Evolutionary conservation across 345 rosid species (phyloP).

Genomic region (Cardamine occulta): DNA sequence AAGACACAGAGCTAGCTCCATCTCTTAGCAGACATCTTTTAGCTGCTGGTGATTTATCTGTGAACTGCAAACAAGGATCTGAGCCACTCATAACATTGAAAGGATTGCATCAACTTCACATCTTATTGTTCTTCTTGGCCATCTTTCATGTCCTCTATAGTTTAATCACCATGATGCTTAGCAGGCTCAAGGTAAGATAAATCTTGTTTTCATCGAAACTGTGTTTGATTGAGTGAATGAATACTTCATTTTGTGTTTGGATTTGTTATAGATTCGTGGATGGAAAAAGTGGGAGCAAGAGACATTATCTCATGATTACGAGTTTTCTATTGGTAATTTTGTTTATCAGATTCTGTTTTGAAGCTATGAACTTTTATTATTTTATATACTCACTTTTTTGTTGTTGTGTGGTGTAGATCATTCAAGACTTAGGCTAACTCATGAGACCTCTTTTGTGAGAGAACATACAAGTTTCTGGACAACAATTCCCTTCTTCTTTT

Average conservation of each 20-base stretch:
- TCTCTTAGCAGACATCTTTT: slow-evolving; percentile 55
- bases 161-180: slow-evolving; percentile 78
- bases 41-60: slow-evolving; percentile 44
- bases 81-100: slow-evolving; percentile 73
- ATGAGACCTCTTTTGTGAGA: slow-evolving; percentile 86
- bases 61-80: slow-evolving; percentile 51
- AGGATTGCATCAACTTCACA: slow-evolving; percentile 86
- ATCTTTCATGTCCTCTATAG: slow-evolving; percentile 73
- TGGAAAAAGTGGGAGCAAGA: slow-evolving; percentile 97
- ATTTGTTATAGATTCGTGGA: slow-evolving; percentile 64
- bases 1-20: slow-evolving; percentile 44
- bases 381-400: neutral
- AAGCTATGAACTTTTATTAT: neutral
- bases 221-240: neutral
- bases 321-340: slow-evolving; percentile 76
- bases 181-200: slow-evolving; percentile 72
- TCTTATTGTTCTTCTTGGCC: slow-evolving; percentile 90
- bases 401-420: slow-evolving; percentile 60
- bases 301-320: slow-evolving; percentile 72
- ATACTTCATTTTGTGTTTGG: slow-evolving; percentile 5
- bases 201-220: neutral
- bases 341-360: neutral
- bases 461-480: slow-evolving; percentile 87
- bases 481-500: slow-evolving; percentile 71
- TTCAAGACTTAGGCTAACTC: slow-evolving; percentile 83